These are phyloP conservation scores for Westerdykella sp. DNA, from an alignment of 2,329 filamentous ascomycete genomes.

Conservation along the genomic window DNA sequence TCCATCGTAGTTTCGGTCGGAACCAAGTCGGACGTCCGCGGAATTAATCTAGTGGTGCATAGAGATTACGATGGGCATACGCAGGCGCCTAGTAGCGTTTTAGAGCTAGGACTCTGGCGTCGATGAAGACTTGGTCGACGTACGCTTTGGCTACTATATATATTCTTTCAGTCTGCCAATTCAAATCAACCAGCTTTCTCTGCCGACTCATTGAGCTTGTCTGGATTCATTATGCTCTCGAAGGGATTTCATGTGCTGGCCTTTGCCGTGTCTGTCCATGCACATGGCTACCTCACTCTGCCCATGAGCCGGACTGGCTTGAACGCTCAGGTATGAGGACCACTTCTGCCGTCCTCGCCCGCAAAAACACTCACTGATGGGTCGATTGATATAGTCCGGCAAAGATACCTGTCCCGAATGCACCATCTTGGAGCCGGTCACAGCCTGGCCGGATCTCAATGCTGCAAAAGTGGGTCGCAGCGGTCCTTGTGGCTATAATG, in stretches of 20 bases:
- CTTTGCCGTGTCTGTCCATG: conserved; percentile 16
- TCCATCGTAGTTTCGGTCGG: no score
- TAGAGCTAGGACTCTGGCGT: no score
- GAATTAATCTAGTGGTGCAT: no score
- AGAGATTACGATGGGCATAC: no score
- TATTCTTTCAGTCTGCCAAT: no score
- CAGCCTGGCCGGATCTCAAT: conserved; percentile 28
- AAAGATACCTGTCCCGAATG: conserved; percentile 32
- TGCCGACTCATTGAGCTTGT: no score
- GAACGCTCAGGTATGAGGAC: conserved; percentile 21
- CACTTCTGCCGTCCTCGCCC: not conserved
- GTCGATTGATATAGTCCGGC: conserved; percentile 11
- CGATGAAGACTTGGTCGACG: no score
- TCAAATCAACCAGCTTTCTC: no score
- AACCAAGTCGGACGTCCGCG: no score
- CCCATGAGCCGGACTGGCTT: conserved; percentile 32
- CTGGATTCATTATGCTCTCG: no score
- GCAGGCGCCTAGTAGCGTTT: no score
- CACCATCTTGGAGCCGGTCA: conserved; percentile 30
- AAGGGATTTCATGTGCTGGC: conserved; percentile 7
- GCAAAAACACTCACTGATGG: not conserved
- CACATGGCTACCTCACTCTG: conserved; percentile 28
- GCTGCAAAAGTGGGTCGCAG: conserved; percentile 24
- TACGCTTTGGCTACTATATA: no score
- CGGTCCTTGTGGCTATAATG: conserved; percentile 32